Base-by-base conservation (phyloP, 805 yeast species). In the Torulaspora microellipsoides region DNA sequence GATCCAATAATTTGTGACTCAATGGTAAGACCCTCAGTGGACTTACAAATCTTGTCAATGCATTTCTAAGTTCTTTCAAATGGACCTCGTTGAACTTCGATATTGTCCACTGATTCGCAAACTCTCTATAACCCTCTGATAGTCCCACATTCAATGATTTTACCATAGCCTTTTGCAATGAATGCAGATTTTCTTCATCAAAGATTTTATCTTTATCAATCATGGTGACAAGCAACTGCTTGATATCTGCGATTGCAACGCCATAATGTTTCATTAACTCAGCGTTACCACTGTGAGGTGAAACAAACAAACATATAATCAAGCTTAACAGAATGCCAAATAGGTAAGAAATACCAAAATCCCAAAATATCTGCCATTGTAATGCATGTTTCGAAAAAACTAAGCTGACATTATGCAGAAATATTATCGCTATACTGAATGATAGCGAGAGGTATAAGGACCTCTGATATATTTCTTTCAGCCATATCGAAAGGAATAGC, bases 81-180 rank as follows among this genome's bases (percentile, higher is more conserved):
- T 62, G 61, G 14, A 49, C 55, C 29, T 54, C 59, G 14, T 64
- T 45, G 43, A 70, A 65, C 4, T 58, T 56, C 0, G 73, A 59
- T 6, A 74, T 32, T 17, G 70, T 64, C 15, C 66, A 37, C 35
- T 71, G 75, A 51, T 69, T 71, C 9, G 65, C 54, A 45, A 68
- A 69, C 43, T 73, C 77, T 49, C 78, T 64, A 42, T 67, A 70
- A 10, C 60, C 59, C 40, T 71, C 72, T 0, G 77, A 64, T 3
- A 73, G 53, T 4, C 49, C 51, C 1, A 71, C 52, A 42, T 56
- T 62, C 2, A 70, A 51, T 6, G 56, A 49, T 7, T 55, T 47
- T 4, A 65, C 62, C 56, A 73, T 62, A 8, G 47, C 40, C 15
- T 59, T 59, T 31, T 66, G 72, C 12, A 56, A 42, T 0, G 32